Conservation (phyloP, 192 early-diverging fungal species). For the Backusella tarrabulga region DNA sequence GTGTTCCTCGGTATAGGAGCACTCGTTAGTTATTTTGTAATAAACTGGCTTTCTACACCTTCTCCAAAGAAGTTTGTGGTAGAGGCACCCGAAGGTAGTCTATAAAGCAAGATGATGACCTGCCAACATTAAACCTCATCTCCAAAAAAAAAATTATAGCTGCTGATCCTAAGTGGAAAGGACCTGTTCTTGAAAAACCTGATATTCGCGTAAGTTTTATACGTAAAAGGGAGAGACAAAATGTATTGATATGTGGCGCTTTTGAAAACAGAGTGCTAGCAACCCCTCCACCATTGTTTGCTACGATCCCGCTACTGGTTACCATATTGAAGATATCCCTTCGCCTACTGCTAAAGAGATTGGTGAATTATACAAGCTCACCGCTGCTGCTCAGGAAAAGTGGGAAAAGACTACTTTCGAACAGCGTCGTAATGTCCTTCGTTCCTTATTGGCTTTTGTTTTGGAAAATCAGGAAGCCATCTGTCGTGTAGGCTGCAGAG, state of each 20-base stretch:
- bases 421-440: constrained; percentile 67
- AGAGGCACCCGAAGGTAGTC: constrained; percentile 4
- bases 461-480: constrained; percentile 74
- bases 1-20: constrained; percentile 1
- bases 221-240: background rate
- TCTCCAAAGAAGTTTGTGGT: constrained; percentile 9
- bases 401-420: constrained; percentile 74
- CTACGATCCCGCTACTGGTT: constrained; percentile 85
- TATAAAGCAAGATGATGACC: background rate
- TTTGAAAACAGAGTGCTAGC: constrained; percentile 36
- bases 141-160: constrained; percentile 26
- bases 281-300: constrained; percentile 66
- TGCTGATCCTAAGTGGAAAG: constrained; percentile 50
- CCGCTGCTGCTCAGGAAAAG: constrained; percentile 60
- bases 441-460: constrained; percentile 69
- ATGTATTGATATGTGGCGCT: background rate
- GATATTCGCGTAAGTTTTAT: constrained; percentile 40
- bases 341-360: constrained; percentile 60
- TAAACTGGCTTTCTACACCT: constrained; percentile 2
- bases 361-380: constrained; percentile 48
- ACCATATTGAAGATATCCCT: constrained; percentile 61
- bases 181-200: constrained; percentile 45
- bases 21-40: background rate
- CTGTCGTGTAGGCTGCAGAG: constrained; percentile 67
- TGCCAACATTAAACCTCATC: background rate